Base-by-base conservation (phyloP, 2,329 filamentous ascomycete species). In the Fusarium ramigenum region DNA sequence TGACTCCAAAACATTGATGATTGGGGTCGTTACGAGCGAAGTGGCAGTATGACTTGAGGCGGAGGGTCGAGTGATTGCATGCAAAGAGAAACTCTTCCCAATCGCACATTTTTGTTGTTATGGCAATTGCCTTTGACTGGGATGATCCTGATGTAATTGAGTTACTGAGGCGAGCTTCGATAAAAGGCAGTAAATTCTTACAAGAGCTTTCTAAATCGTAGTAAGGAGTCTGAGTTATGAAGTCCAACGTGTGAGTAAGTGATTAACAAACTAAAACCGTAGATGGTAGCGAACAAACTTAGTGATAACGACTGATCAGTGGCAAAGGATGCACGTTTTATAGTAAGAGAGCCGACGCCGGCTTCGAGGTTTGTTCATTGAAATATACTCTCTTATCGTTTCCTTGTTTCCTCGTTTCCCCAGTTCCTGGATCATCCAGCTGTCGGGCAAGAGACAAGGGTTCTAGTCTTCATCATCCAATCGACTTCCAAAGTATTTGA, bases 41-140 rank as follows among this genome's bases (percentile, higher is more conserved):
- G 82, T 95, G 93, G 81, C 93, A 95, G 81, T 93, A 88, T 30
- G 89, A 90, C 78, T 91, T 90, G 36, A 93, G 84, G 25, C 90
- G 87, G 32, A 87, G 82, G 21, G 84, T 83, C 9, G 85, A 86
- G 82, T 94, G 92, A 36, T 85, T 85, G 83, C 93, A 95, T 58
- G 80, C 82, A 79, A 92, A 94, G 67, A 89, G 80, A 74, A 92
- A 92, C 71, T 91, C 89, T 79, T 95, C 92, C 80, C 85, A 94
- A 78, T 92, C 89, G 75, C 91, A 93, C 92, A 93, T 93, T 42
- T 75, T 83, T 64, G 49, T 63, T 47, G 18, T 28, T 32, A 10
- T n/a, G 19, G 32, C 30, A 39, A 15, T 36, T 16, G 32, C 19
- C 30, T 16, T 34, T 28, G 40, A 28, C 15, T 59, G n/a, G 32